phyloP scores from a whole-genome alignment of 208 protist species.

The Acanthamoeba royreba region DNA sequence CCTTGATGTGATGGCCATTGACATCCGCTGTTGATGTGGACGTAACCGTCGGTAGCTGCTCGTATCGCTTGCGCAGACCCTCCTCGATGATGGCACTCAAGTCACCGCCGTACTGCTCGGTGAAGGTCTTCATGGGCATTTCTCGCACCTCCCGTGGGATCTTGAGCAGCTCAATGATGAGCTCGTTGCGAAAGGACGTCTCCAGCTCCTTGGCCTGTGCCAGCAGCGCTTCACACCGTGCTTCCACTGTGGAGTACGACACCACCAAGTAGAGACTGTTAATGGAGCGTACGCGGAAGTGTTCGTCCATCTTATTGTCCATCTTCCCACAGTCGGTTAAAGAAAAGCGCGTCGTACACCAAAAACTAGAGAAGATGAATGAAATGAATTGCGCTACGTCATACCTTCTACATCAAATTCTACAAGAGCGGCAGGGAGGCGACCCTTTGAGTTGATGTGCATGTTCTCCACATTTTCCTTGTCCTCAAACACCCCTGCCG shows the following conservation, averaged over 20 bases:
- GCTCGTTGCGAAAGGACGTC: not conserved
- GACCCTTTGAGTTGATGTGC: not conserved
- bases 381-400: not conserved
- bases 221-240: not conserved
- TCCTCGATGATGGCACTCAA: not conserved
- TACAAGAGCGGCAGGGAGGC: not conserved
- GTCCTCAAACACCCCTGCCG: no score
- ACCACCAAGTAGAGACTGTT: not conserved
- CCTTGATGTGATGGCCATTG: no score
- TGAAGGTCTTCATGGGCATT: slow-evolving; percentile 16
- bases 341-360: no score
- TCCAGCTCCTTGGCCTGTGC: not conserved
- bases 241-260: not conserved
- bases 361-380: not conserved
- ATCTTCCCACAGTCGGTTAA: no score
- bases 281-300: not conserved
- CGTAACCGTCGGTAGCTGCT: no score
- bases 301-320: no score
- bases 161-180: not conserved
- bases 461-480: not conserved
- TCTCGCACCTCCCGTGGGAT: not conserved
- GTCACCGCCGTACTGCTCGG: slow-evolving; percentile 10
- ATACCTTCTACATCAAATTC: slow-evolving; percentile 25
- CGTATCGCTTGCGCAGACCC: not conserved
- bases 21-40: no score